A percentile compares a stretch with the other conserved stretches of the same genome.
Conservation (phyloP, 192 early-diverging fungal genomes). For the Backusella morwellensis region DNA sequence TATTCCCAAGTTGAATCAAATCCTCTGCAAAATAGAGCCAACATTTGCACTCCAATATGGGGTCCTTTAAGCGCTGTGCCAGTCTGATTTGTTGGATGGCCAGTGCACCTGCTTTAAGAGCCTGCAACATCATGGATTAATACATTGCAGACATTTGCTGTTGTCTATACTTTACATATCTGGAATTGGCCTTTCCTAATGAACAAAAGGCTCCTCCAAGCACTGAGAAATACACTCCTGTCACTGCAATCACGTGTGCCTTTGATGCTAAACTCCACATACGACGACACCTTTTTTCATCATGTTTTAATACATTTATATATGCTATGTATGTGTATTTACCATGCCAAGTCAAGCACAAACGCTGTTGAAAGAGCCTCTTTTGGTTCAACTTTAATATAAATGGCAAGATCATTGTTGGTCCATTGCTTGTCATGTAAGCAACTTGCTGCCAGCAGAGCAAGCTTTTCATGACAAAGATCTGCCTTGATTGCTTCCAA, state of each 20-base stretch:
- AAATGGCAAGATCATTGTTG: background rate
- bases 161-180: slow-evolving; percentile 21
- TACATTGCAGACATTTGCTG: background rate
- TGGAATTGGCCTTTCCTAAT: slow-evolving; percentile 37
- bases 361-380: background rate
- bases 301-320: background rate
- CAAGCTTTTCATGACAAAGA: background rate
- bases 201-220: slow-evolving; percentile 44
- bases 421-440: background rate
- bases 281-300: background rate
- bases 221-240: slow-evolving; percentile 39
- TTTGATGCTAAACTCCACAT: slow-evolving; percentile 16
- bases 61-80: slow-evolving; percentile 35
- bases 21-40: slow-evolving; percentile 49
- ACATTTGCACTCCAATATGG: slow-evolving; percentile 40
- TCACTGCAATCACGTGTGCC: slow-evolving; percentile 25
- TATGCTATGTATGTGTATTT: background rate
- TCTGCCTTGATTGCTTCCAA: background rate
- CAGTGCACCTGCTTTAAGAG: slow-evolving; percentile 32
- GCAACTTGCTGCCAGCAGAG: background rate
- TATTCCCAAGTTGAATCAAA: slow-evolving; percentile 29
- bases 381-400: background rate
- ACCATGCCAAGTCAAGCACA: slow-evolving; percentile 7
- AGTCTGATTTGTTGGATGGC: slow-evolving; percentile 39
- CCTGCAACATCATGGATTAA: slow-evolving; percentile 20